Base-by-base conservation (phyloP, 1,139 yeast genomes). In the Scheffersomyces lignicola region DNA sequence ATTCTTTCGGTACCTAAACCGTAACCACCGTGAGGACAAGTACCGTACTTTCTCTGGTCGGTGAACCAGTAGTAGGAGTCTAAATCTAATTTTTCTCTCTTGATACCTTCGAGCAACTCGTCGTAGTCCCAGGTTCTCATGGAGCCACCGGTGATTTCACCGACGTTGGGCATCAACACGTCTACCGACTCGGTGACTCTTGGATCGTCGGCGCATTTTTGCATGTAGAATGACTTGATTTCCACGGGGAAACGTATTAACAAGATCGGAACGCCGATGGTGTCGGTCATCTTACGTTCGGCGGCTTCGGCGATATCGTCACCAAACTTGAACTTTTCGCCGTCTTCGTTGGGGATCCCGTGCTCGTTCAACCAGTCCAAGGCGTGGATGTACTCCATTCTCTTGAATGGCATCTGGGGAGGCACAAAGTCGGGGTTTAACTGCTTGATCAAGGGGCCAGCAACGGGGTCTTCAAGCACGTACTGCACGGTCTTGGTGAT, bases 301-400 rank as follows among this genome's bases (percentile, higher is more conserved):
- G 97, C 97, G 37, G 98, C 98, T 70, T 92, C 99, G 42, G 98
- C 97, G 45, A 92, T 94, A 62, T 92, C 99, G 59, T 94, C 99
- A 62, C 99, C 99, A 52, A 94, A 94, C 65, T 83, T 79, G 81
- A 90, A 92, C 51, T 71, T 69, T 62, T 88, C 84, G 44, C 94
- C 97, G 11, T 92, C 97, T 70, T 92, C 97, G 76, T 90, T 92
- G 54, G 82, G 82, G 54, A 94, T 80, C 39, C 83, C 90, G 64
- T 92, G 89, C 65, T 90, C 97, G 76, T 89, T 88, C 66, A 92
- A 83, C 97, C 98, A 92, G 32, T 83, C 89, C 51, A 92, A 75
- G 20, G 98, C 98, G 37, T 90, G 83, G 42, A 82, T 78, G 68
- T 92, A 92, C 51, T 83, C 82, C 86, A 92, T 78, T 69, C 98